Conservation (phyloP, 1,139 yeast genomes). For the Candida dubliniensis region DNA sequence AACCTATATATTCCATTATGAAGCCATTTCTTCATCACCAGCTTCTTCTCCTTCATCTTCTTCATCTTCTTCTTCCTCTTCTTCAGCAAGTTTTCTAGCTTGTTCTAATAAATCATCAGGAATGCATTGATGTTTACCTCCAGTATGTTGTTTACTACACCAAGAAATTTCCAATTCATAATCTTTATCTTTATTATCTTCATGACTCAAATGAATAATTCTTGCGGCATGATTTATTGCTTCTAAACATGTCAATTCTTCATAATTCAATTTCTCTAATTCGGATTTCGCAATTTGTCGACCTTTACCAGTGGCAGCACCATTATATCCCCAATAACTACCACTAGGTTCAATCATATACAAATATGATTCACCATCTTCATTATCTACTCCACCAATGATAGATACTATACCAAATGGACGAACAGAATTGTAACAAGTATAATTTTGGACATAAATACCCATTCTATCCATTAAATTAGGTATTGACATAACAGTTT, state of each 20-base stretch:
- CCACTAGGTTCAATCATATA: slow-evolving; percentile 99
- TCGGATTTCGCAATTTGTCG: slow-evolving; percentile 96
- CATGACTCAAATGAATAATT: slow-evolving; percentile 91
- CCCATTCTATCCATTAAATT: slow-evolving; percentile 88
- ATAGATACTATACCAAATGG: slow-evolving; percentile 95
- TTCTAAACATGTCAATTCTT: slow-evolving; percentile 66
- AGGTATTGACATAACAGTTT: slow-evolving; percentile 74
- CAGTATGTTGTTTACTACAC: slow-evolving; percentile 71
- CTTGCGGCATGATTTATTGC: slow-evolving; percentile 94
- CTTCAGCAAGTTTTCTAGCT: slow-evolving; percentile 80
- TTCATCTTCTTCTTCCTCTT: slow-evolving; percentile 76
- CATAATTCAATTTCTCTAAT: slow-evolving; percentile 82
- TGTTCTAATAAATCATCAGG: slow-evolving; percentile 77
- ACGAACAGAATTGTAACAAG: slow-evolving; percentile 93
- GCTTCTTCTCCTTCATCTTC: slow-evolving; percentile 51
- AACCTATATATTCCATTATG: slow-evolving; percentile 1
- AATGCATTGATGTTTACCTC: slow-evolving; percentile 77
- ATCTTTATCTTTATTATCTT: slow-evolving; percentile 96
- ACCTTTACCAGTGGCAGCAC: slow-evolving; percentile 98
- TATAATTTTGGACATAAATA: slow-evolving; percentile 90
- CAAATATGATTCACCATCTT: slow-evolving; percentile 87
- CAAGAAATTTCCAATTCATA: slow-evolving; percentile 94
- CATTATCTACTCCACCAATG: slow-evolving; percentile 87
- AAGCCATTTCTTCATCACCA: slow-evolving; percentile 18
- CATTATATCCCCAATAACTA: slow-evolving; percentile 93